Conservation (phyloP, 345 rosid genomes). For the Citrus mangshanensis region DNA sequence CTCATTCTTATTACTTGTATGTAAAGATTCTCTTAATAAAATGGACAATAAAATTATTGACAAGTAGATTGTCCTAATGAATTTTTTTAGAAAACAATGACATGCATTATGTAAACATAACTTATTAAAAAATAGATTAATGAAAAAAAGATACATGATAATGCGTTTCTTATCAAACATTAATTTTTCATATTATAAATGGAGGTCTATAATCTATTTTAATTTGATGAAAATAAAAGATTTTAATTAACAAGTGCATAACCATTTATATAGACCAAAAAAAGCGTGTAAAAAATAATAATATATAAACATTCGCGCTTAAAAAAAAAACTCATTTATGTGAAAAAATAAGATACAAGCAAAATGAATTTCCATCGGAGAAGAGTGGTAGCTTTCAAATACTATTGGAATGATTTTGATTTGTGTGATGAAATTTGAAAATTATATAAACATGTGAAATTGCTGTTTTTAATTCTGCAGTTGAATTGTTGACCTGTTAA, state of each 20-base stretch:
- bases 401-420: neutral
- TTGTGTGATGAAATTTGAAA: neutral
- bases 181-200: too few relatives aligned
- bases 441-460: neutral
- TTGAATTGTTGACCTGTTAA: neutral
- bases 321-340: too few relatives aligned
- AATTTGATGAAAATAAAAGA: neutral
- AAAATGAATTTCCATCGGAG: neutral
- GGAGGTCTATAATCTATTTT: neutral
- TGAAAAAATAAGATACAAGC: neutral
- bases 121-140: neutral
- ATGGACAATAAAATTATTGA: too few relatives aligned
- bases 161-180: neutral
- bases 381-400: neutral
- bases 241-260: too few relatives aligned
- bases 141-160: neutral
- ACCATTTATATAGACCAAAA: too few relatives aligned
- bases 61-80: too few relatives aligned
- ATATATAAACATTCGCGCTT: neutral
- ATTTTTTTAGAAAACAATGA: too few relatives aligned
- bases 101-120: too few relatives aligned
- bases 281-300: too few relatives aligned
- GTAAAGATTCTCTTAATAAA: fast-evolving
- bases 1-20: too few relatives aligned
- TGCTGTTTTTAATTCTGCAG: neutral